These are phyloP conservation scores for Pterocarpus santalinus DNA, from an alignment of 306 rosid species.

Conservation along the genomic window DNA sequence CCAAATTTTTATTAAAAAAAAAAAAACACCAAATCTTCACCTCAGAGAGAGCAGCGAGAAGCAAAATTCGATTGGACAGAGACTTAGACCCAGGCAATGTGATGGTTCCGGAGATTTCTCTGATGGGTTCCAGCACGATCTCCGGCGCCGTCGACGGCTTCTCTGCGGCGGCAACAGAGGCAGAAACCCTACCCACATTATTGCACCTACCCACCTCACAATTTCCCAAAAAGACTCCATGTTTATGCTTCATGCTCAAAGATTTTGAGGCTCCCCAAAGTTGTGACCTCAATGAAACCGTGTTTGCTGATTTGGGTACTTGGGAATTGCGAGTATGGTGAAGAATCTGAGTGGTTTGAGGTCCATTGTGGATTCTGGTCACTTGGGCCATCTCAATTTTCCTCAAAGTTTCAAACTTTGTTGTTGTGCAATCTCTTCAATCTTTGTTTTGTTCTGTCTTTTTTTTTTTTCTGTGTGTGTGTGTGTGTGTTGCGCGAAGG, in stretches of 20 bases:
- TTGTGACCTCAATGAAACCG: constrained; percentile 62
- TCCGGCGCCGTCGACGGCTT: constrained; percentile 84
- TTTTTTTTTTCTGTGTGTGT: not conserved
- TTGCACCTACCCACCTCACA: constrained; percentile 43
- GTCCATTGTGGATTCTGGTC: constrained; percentile 73
- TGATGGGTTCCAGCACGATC: constrained; percentile 90
- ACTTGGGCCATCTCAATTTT: constrained; percentile 70
- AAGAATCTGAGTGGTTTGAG: constrained; percentile 62
- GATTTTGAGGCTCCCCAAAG: constrained; percentile 60
- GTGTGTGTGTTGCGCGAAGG: not conserved
- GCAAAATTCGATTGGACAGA: constrained; percentile 89
- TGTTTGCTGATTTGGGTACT: constrained; percentile 64
- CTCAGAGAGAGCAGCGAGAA: constrained; percentile 98
- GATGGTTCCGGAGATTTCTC: constrained; percentile 83
- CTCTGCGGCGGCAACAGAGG: constrained; percentile 75
- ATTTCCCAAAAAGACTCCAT: constrained; percentile 43
- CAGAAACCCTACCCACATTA: constrained; percentile 57
- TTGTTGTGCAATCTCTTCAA: not conserved
- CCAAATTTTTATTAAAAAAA: not conserved
- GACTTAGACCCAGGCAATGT: constrained; percentile 97
- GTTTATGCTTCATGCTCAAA: constrained; percentile 56
- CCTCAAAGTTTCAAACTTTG: constrained; percentile 38
- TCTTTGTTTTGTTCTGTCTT: not conserved
- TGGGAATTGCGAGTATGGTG: constrained; percentile 56
- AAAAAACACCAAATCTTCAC: constrained; percentile 50